Evolutionary conservation across 2,329 filamentous ascomycete genomes (phyloP).

Genomic region (Colletotrichum noveboracense): DNA sequence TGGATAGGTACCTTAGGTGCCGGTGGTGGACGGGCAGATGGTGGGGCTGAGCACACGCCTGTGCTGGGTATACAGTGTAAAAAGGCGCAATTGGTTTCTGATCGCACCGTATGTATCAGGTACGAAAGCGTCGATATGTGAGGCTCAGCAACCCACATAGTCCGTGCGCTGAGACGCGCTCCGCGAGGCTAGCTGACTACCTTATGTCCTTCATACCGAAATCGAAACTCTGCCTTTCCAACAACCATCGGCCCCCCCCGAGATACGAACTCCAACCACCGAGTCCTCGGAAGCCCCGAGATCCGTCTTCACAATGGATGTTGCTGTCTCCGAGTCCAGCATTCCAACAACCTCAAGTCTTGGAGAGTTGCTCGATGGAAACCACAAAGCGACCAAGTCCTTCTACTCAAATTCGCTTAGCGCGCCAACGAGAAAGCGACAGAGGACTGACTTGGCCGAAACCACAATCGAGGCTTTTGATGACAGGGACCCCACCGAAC

Average conservation of each 20-base stretch:
- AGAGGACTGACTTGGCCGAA: slow-evolving; percentile 27
- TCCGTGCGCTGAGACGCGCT: neutral
- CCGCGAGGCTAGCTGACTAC: neutral
- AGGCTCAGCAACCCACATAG: neutral
- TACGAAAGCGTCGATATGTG: neutral
- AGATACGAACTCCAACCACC: neutral
- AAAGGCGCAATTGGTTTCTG: neutral
- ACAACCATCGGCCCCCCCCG: neutral
- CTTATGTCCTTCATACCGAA: neutral
- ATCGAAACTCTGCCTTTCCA: neutral
- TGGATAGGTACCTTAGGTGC: neutral
- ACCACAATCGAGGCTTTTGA: neutral
- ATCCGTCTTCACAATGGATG: slow-evolving; percentile 21
- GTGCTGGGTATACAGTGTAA: neutral
- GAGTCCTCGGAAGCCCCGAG: neutral
- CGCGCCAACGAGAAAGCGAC: slow-evolving; percentile 35
- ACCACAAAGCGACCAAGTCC: slow-evolving; percentile 44
- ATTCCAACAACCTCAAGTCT: slow-evolving; percentile 32
- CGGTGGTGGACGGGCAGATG: neutral
- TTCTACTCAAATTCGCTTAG: slow-evolving; percentile 38
- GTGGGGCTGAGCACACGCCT: neutral
- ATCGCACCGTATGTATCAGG: neutral
- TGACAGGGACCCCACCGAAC: slow-evolving; percentile 26
- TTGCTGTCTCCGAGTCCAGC: slow-evolving; percentile 29
- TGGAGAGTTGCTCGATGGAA: slow-evolving; percentile 43